Conservation (phyloP, 2,329 filamentous ascomycete species). For the Pseudogymnoascus sp. region DNA sequence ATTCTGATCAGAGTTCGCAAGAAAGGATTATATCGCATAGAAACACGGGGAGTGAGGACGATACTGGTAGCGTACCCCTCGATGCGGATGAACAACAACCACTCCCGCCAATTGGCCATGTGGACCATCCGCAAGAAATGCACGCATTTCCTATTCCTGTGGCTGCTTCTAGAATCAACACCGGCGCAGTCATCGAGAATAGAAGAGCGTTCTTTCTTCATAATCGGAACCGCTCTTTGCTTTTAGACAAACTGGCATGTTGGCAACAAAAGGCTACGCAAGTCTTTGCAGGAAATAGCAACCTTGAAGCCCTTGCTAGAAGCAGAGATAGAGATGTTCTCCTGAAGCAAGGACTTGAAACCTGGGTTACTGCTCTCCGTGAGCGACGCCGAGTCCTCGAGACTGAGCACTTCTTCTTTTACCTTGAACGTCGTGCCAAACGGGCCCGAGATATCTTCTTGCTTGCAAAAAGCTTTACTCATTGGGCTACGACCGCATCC, state of each 20-base stretch:
- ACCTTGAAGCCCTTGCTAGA: conserved; percentile 38
- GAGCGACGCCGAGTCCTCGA: conserved; percentile 26
- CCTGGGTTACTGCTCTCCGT: conserved; percentile 38
- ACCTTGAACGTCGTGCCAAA: conserved; percentile 52
- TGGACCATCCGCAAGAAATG: not conserved
- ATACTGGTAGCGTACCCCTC: not conserved
- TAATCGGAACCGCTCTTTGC: not conserved
- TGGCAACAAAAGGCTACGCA: conserved; percentile 27
- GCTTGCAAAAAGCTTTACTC: conserved; percentile 55
- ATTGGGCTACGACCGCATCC: conserved; percentile 61
- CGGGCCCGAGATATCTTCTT: conserved; percentile 61
- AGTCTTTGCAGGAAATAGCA: conserved; percentile 30
- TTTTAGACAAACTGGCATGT: conserved; percentile 4
- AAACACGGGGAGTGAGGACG: not conserved
- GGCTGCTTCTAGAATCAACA: not conserved
- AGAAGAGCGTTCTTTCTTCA: not conserved
- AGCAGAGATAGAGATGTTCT: conserved; percentile 45
- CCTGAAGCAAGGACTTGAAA: conserved; percentile 45
- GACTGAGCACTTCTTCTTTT: conserved; percentile 47
- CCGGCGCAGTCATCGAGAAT: not conserved
- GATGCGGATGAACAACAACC: not conserved
- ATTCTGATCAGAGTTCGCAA: not conserved
- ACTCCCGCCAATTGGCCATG: not conserved
- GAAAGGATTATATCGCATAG: not conserved
- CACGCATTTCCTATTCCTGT: not conserved